Evolutionary conservation across 2,329 filamentous ascomycete species (phyloP).

Genomic region (Alternaria burnsii): DNA sequence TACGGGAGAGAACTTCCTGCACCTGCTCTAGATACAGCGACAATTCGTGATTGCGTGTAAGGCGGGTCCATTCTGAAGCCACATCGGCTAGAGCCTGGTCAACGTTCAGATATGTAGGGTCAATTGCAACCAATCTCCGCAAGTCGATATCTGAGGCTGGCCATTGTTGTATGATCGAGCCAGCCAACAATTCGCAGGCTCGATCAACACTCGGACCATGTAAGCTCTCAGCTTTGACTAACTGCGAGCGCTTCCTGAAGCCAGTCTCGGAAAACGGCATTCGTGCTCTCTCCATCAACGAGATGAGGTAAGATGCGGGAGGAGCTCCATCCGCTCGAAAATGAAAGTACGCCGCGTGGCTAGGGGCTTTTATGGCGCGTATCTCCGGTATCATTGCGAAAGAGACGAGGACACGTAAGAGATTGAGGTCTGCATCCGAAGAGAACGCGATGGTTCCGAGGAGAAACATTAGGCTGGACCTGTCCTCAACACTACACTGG

Average conservation of each 20-base stretch:
- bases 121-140: slow-evolving; percentile 34
- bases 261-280: slow-evolving; percentile 43
- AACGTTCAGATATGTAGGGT: slow-evolving; percentile 47
- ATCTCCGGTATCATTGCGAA: slow-evolving; percentile 56
- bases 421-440: slow-evolving; percentile 48
- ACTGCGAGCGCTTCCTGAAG: slow-evolving; percentile 33
- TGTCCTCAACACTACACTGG: slow-evolving; percentile 29
- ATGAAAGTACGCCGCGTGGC: slow-evolving; percentile 37
- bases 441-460: slow-evolving; percentile 58
- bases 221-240: slow-evolving; percentile 37
- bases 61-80: slow-evolving; percentile 57
- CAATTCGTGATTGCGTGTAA: slow-evolving; percentile 61
- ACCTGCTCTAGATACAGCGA: slow-evolving; percentile 55
- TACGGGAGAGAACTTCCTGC: slow-evolving; percentile 46
- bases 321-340: slow-evolving; percentile 51
- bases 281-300: slow-evolving; percentile 31
- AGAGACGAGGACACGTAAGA: slow-evolving; percentile 56
- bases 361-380: slow-evolving; percentile 50
- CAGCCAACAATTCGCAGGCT: slow-evolving; percentile 52
- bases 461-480: slow-evolving; percentile 57
- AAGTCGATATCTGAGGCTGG: slow-evolving; percentile 50
- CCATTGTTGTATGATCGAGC: slow-evolving; percentile 50
- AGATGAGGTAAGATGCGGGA: slow-evolving; percentile 4
- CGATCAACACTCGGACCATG: slow-evolving; percentile 26
- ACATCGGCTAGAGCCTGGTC: slow-evolving; percentile 52